Base-by-base conservation (phyloP, 202 grass and related monocot species). In the Eragrostis tef region DNA sequence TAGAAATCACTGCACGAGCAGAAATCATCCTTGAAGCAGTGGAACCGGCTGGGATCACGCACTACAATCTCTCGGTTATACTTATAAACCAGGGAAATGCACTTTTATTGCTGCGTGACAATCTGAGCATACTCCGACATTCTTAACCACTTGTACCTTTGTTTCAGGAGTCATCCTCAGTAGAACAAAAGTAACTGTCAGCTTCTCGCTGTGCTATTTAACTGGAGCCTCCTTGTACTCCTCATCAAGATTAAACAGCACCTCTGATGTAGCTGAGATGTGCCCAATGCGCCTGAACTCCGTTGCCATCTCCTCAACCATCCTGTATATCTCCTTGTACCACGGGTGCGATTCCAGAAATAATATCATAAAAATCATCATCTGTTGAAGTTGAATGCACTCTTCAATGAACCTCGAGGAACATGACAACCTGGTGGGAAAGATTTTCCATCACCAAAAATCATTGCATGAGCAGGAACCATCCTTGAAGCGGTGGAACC, bases 1-100 rank as follows among this genome's bases (percentile, higher is more conserved):
- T 88, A 94, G 78, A 94, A 91, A 77, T 91, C 88, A 10, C 85
- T 91, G 78, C 92, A 91, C 0, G 86, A 85, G 58, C 92, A 94
- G n/a, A 64, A 58, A 19, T 88, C 91, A 76, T 84, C 64, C 78
- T 85, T 89, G 62, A 94, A 94, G 53, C 81, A 81, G 80, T 94
- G 92, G 52, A 91, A 94, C 14, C 92, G 77, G 14, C 84, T 94
- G 34, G 65, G 79, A 27, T 94, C 92, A 83, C 89, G 89, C 17
- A 94, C 84, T 36, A 91, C 14, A 19, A 94, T 91, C 81, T 91
- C 89, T 19, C 89, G 61, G 31, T 76, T 80, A 80, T 91, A 94
- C 24, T 76, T 80, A 80, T 31, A 31, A 36, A 89, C 69, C 34
- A 39, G 85, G 34, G 92, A 85, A 27, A 94, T 84, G 65, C 84